Conservation (phyloP, 1,139 yeast species). For the Ogataea hybrid region DNA sequence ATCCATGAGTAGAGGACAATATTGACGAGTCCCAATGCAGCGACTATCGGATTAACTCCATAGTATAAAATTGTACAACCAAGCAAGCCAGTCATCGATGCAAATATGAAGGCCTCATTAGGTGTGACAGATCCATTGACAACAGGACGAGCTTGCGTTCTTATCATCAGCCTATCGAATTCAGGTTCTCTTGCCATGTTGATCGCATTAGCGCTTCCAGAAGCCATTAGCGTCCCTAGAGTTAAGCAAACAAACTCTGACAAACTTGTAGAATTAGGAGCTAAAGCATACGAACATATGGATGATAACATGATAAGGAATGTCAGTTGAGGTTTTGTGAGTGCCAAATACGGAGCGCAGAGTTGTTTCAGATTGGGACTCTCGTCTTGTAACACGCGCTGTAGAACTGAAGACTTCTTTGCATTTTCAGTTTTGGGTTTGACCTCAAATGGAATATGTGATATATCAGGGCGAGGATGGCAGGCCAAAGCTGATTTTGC, state of each 20-base stretch:
- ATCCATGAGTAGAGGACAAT: constrained; percentile 84
- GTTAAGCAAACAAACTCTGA: constrained; percentile 71
- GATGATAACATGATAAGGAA: constrained; percentile 87
- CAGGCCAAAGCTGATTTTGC: constrained; percentile 27
- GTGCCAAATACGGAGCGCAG: constrained; percentile 63
- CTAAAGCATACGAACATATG: constrained; percentile 89
- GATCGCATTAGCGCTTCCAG: constrained; percentile 95
- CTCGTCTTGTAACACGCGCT: constrained; percentile 26
- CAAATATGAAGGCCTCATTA: constrained; percentile 74
- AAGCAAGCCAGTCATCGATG: constrained; percentile 64
- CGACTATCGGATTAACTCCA: constrained; percentile 88
- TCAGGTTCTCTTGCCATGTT: constrained; percentile 97
- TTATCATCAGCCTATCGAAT: constrained; percentile 81
- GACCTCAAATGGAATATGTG: constrained; percentile 59
- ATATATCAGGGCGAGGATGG: constrained; percentile 19
- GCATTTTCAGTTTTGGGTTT: constrained; percentile 34
- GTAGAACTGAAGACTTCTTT: constrained; percentile 22
- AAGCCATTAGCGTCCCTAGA: constrained; percentile 80
- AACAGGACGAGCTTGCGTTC: constrained; percentile 89
- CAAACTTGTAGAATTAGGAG: constrained; percentile 77
- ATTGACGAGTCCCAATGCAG: constrained; percentile 72
- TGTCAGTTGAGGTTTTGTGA: constrained; percentile 87
- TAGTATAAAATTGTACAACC: constrained; percentile 69
- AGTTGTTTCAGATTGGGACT: constrained; percentile 34
- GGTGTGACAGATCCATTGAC: constrained; percentile 81